Evolutionary conservation across 2,329 filamentous ascomycete genomes (phyloP).

Genomic region (Rhynchosporium agropyri): DNA sequence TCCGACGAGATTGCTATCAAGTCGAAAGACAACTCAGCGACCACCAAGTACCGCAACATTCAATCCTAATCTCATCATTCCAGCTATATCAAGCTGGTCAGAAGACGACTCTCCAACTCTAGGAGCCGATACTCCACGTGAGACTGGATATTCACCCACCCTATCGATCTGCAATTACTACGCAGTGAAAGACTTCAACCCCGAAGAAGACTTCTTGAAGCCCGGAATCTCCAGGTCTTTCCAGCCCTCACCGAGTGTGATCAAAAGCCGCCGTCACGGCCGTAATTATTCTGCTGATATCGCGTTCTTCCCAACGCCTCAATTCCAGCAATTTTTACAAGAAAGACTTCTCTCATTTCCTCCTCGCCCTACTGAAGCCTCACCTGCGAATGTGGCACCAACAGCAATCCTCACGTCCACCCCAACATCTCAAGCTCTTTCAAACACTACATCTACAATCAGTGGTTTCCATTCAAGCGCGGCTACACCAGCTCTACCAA

Average conservation of each 20-base stretch:
- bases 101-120: constrained; percentile 15
- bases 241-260: constrained; percentile 1
- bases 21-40: constrained; percentile 16
- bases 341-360: constrained; percentile 21
- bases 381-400: neutral
- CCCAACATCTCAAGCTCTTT: constrained; percentile 19
- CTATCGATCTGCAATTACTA: constrained; percentile 36
- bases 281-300: constrained; percentile 25
- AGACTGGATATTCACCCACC: constrained; percentile 29
- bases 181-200: constrained; percentile 19
- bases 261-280: constrained; percentile 26
- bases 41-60: constrained; percentile 35
- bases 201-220: constrained; percentile 34
- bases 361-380: constrained; percentile 17
- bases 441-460: constrained; percentile 24
- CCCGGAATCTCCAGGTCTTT: constrained; percentile 7
- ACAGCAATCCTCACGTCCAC: constrained; percentile 24
- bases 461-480: constrained; percentile 18
- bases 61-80: constrained; percentile 29
- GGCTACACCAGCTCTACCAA: constrained; percentile 25
- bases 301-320: constrained; percentile 12
- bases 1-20: constrained; percentile 25
- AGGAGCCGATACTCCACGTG: constrained; percentile 4
- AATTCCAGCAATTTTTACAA: constrained; percentile 15
- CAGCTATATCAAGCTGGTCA: constrained; percentile 16